Evolutionary conservation across 179 eudicot genomes (phyloP).

Genomic region (Carnegiea gigantea): DNA sequence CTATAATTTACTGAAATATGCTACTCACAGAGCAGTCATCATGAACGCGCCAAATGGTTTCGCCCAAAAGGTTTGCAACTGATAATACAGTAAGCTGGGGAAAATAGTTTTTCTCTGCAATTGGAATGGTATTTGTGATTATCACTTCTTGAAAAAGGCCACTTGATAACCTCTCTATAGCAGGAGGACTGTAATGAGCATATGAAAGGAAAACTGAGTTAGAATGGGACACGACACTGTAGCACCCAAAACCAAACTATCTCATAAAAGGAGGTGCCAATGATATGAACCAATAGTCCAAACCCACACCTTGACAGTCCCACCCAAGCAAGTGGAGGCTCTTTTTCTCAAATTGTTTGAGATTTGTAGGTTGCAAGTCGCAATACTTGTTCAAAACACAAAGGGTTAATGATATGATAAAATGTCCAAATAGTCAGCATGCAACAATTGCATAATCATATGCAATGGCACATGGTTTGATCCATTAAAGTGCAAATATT

Average conservation of each 20-base stretch:
- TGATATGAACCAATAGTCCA: too few species aligned
- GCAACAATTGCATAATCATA: too few species aligned
- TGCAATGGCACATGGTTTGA: too few species aligned
- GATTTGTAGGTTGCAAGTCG: too few species aligned
- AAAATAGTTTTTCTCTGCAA: slow-evolving; percentile 73
- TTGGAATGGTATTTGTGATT: slow-evolving; percentile 80
- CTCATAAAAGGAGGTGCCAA: not conserved
- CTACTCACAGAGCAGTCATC: slow-evolving; percentile 91
- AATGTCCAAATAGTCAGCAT: too few species aligned
- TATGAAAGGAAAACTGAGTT: not conserved
- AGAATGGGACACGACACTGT: not conserved
- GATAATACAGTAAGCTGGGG: slow-evolving; percentile 90
- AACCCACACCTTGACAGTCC: too few species aligned
- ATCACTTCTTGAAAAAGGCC: slow-evolving; percentile 97
- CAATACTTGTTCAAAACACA: too few species aligned
- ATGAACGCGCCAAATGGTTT: slow-evolving; percentile 95
- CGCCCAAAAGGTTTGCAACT: slow-evolving; percentile 90
- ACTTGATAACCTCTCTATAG: slow-evolving; percentile 85
- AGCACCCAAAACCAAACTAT: not conserved
- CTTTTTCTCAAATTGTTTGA: too few species aligned
- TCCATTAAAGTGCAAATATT: too few species aligned
- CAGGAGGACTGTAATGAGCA: slow-evolving; percentile 74
- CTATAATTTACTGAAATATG: slow-evolving; percentile 33
- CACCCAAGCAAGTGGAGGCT: too few species aligned
- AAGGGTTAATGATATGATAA: too few species aligned